These are phyloP conservation scores for Barbatosphaeria neglecta DNA, from an alignment of 495 filamentous ascomycete species.

Conservation along the genomic window DNA sequence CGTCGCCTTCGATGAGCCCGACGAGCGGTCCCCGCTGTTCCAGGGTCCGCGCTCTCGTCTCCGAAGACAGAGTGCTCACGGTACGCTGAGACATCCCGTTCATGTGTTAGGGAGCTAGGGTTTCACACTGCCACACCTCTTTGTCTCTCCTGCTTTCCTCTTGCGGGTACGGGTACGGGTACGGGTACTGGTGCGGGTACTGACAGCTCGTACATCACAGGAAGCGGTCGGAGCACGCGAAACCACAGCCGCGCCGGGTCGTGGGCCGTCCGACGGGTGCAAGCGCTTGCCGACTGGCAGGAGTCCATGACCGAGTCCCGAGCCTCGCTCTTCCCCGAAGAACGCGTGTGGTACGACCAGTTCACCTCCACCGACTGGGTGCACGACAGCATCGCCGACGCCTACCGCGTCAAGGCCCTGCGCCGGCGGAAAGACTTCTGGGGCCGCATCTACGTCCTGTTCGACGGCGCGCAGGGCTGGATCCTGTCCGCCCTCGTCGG, in stretches of 20 bases:
- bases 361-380: constrained; percentile 99
- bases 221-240: constrained; percentile 38
- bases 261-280: constrained; percentile 41
- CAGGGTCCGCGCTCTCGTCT: constrained; percentile 25
- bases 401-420: constrained; percentile 72
- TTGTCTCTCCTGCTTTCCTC: constrained; percentile 4
- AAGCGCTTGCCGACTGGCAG: constrained; percentile 31
- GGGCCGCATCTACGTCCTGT: constrained; percentile 61
- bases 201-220: constrained; percentile 6
- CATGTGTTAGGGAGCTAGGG: too few species aligned
- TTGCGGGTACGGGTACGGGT: too few species aligned
- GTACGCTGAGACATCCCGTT: constrained; percentile 22
- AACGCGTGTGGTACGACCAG: constrained; percentile 97
- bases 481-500: constrained; percentile 86
- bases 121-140: neutral
- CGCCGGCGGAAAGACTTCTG: constrained; percentile 72
- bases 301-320: constrained; percentile 48
- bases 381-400: constrained; percentile 92
- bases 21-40: constrained; percentile 37
- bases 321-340: constrained; percentile 53
- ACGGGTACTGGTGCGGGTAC: constrained; percentile 1
- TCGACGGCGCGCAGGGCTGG: constrained; percentile 92
- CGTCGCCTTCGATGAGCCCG: constrained; percentile 23
- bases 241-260: constrained; percentile 60
- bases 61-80: constrained; percentile 28